A percentile compares a stretch with the other conserved stretches of the same genome.
phyloP scores from a whole-genome alignment of 176 grass and related monocot genomes.

The Raddia distichophylla region DNA sequence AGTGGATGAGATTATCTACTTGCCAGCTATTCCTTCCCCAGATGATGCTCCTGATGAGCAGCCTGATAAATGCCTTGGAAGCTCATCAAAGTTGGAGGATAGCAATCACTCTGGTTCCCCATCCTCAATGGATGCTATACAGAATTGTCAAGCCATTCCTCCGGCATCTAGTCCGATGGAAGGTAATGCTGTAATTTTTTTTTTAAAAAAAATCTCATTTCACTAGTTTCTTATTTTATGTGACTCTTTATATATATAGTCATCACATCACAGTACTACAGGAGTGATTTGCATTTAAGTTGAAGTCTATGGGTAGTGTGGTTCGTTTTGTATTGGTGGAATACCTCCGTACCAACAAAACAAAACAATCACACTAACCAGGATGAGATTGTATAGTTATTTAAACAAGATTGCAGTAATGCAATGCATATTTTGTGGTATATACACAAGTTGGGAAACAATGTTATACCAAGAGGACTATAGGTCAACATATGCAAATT shows the following conservation, averaged over 20 bases:
- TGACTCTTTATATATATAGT: not conserved
- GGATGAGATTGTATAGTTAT: not conserved
- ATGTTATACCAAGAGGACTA: constrained; percentile 5
- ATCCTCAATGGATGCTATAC: constrained; percentile 73
- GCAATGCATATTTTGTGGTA: not conserved
- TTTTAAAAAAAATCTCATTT: constrained; percentile 2
- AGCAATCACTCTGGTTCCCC: constrained; percentile 92
- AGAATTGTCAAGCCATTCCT: constrained; percentile 77
- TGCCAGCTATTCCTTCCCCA: constrained; percentile 75
- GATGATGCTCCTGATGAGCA: constrained; percentile 86
- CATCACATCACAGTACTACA: not conserved
- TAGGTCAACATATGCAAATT: constrained; percentile 10
- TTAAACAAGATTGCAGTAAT: not conserved
- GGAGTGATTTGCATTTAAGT: constrained; percentile 30
- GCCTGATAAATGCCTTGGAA: constrained; percentile 83
- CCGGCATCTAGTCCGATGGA: constrained; percentile 70
- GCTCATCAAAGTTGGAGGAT: constrained; percentile 87
- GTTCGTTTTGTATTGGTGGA: constrained; percentile 21
- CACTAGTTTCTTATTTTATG: not conserved
- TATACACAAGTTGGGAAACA: not conserved
- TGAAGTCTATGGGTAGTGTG: constrained; percentile 1
- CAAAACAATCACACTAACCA: not conserved
- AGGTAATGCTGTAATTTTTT: constrained; percentile 45
- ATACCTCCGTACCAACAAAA: constrained; percentile 7
- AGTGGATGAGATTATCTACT: constrained; percentile 60